Evolutionary conservation across 192 early-diverging fungal genomes (phyloP).

Genomic region (Coemansia aciculifera): DNA sequence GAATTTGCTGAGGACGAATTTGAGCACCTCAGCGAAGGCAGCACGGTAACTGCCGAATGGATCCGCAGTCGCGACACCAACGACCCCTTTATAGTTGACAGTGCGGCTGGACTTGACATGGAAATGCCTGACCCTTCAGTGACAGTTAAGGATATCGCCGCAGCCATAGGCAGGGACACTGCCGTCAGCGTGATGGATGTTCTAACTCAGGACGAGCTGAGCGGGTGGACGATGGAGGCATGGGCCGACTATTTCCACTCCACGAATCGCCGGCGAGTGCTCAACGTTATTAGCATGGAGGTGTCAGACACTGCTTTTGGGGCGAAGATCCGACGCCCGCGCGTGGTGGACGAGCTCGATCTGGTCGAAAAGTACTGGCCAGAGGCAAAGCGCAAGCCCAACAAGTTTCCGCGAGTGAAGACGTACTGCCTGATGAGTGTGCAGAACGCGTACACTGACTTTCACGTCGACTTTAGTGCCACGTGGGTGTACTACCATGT

Average conservation of each 20-base stretch:
- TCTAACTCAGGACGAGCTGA: conserved; percentile 77
- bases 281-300: conserved; percentile 90
- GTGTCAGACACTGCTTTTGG: conserved; percentile 74
- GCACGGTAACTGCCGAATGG: conserved; percentile 69
- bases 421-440: conserved; percentile 93
- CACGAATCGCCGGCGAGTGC: conserved; percentile 64
- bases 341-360: conserved; percentile 82
- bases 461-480: conserved; percentile 85
- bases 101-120: conserved; percentile 75
- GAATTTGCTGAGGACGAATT: conserved; percentile 70
- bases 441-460: conserved; percentile 89
- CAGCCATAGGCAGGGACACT: conserved; percentile 60
- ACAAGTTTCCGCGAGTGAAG: conserved; percentile 83
- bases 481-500: conserved; percentile 92
- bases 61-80: conserved; percentile 62
- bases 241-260: conserved; percentile 81
- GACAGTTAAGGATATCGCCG: conserved; percentile 64
- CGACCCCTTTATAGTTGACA: conserved; percentile 73
- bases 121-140: conserved; percentile 66
- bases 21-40: conserved; percentile 60
- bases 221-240: conserved; percentile 75
- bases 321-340: conserved; percentile 67
- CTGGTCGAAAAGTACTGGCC: conserved; percentile 92
- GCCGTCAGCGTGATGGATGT: conserved; percentile 91
- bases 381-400: conserved; percentile 53